Base-by-base conservation (phyloP, 495 filamentous ascomycete species). In the Penicillium crystallinum region DNA sequence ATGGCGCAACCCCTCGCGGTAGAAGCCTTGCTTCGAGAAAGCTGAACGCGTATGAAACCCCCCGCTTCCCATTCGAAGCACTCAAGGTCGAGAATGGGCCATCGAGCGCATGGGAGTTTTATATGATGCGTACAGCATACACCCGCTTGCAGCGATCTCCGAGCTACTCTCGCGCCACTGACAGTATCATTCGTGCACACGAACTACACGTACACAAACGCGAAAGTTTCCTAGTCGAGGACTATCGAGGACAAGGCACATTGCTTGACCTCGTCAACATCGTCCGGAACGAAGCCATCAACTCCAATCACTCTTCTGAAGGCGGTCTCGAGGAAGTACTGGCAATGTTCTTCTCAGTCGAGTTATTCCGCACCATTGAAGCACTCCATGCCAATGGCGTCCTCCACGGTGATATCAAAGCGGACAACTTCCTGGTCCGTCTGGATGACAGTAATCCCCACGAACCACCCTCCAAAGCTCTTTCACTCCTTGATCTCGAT, bases 281-380 rank as follows among this genome's bases (percentile, higher is more conserved):
- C 53, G 83, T 91, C 54, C 82, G 85, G 55, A 77, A 81, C 25
- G 89, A 95, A 37, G 56, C 67, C 11, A 66, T 77, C 9, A 77
- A 75, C 1, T 45, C 67, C 6, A 61, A 65, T 21, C 74, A 72
- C 22, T 72, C 69, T 36, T 55, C 64, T 14, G 76, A 75, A 33
- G 81, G 81, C 3, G 87, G 86, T 0, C 85, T 97, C 74, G 93
- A 97, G 53, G 93, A 98, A 69, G 71, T 71, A 23, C 73, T 97
- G 0, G 88, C 85, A 44, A 97, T 97, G 89, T 97, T 97, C 76
- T 93, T 97, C 71, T 79, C 87, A 18, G 76, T 97, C 53, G 93
- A 98, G 67, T 81, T 98, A 25, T 77, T 97, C 54, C 87, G 93
- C 37, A 95, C 91, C 0, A 76, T 96, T 18, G 92, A 98, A 72